Evolutionary conservation across 2,329 filamentous ascomycete genomes (phyloP).

Genomic region (Nothophaeocryptopus gaeumannii): DNA sequence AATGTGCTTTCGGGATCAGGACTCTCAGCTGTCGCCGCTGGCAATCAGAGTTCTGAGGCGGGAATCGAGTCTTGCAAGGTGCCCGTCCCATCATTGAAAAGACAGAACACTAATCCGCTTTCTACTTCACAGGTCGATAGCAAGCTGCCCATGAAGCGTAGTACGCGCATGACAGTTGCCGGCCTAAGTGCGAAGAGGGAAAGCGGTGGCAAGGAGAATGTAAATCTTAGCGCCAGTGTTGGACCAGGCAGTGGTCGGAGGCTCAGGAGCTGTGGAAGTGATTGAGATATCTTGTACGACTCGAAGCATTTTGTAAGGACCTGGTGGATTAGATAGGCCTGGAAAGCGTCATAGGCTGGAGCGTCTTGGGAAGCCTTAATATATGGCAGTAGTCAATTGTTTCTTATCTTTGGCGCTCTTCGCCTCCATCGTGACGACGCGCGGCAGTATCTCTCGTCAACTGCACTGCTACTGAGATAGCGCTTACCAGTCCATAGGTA

Average conservation of each 20-base stretch:
- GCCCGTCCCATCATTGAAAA: conserved; percentile 41
- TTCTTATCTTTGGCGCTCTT: no score
- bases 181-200: conserved; percentile 33
- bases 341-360: no score
- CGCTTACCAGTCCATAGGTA: no score
- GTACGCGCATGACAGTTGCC: conserved; percentile 42
- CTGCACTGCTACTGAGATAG: no score
- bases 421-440: no score
- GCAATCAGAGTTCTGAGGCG: conserved; percentile 31
- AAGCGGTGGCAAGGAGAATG: conserved; percentile 28
- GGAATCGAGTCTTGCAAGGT: conserved; percentile 28
- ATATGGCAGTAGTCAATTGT: no score
- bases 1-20: conserved; percentile 38
- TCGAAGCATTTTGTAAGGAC: neutral
- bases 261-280: conserved; percentile 40
- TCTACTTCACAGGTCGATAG: conserved; percentile 29
- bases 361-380: no score
- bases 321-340: no score
- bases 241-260: conserved; percentile 39
- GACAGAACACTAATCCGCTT: conserved; percentile 39
- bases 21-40: conserved; percentile 19
- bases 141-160: conserved; percentile 45
- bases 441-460: no score
- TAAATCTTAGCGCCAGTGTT: conserved; percentile 43
- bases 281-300: conserved; percentile 7